These are phyloP conservation scores for Linnemannia elongata DNA, from an alignment of 192 early-diverging fungal species.

Conservation along the genomic window DNA sequence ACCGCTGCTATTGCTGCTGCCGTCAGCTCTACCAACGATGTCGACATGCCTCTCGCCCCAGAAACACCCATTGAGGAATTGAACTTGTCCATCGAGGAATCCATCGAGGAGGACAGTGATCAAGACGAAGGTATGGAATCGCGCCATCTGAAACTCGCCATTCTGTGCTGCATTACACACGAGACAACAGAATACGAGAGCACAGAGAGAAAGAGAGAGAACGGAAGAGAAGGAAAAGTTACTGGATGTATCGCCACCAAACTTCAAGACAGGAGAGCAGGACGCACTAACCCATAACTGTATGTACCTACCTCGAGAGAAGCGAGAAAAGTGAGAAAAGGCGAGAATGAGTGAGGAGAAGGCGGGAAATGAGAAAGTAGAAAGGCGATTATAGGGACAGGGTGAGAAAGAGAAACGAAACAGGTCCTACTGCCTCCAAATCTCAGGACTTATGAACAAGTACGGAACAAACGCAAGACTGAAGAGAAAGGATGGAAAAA, in stretches of 20 bases:
- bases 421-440: no score
- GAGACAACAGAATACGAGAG: background rate
- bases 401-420: no score
- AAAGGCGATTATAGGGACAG: no score
- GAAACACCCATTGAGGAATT: background rate
- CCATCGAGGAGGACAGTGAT: slow-evolving; percentile 11
- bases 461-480: no score
- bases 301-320: no score
- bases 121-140: slow-evolving; percentile 3
- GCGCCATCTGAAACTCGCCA: background rate
- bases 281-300: background rate
- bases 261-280: background rate
- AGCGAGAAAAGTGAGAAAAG: background rate
- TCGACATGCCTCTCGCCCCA: slow-evolving; percentile 4
- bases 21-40: background rate
- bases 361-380: no score
- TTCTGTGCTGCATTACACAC: background rate
- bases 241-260: background rate
- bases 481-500: no score
- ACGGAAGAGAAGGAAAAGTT: background rate
- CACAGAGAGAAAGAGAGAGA: background rate
- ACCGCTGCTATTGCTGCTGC: background rate
- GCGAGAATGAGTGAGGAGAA: no score
- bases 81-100: background rate
- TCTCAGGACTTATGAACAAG: no score